Conservation (phyloP, 495 filamentous ascomycete genomes). For the Sordaria brevicollis region DNA sequence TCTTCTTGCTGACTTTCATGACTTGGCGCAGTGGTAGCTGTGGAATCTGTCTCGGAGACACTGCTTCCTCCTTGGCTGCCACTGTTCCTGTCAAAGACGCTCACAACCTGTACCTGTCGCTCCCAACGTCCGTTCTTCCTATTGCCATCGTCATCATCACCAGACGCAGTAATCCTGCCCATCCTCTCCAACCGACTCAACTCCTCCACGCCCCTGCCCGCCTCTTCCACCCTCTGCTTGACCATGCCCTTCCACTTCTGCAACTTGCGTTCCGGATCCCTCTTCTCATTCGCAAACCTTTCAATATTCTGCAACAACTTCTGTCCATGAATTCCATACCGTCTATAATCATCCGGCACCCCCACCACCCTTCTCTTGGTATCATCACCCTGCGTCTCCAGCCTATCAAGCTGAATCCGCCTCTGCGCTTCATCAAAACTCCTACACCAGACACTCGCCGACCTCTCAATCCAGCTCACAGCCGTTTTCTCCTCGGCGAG, state of each 20-base stretch:
- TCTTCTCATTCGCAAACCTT: constrained; percentile 35
- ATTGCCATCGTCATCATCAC: not conserved
- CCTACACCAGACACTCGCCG: constrained; percentile 47
- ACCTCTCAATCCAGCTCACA: constrained; percentile 54
- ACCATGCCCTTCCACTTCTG: constrained; percentile 34
- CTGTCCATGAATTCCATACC: constrained; percentile 58
- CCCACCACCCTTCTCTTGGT: too few species aligned
- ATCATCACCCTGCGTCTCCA: too few species aligned
- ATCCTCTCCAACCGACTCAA: not conserved
- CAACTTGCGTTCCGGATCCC: constrained; percentile 19
- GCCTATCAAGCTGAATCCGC: too few species aligned
- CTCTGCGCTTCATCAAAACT: constrained; percentile 53
- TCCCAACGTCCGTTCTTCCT: not conserved
- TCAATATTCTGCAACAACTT: constrained; percentile 41
- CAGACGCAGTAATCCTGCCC: not conserved
- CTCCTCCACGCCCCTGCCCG: not conserved
- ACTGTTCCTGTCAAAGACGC: not conserved
- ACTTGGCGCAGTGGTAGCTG: constrained; percentile 20
- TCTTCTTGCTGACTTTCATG: constrained; percentile 18
- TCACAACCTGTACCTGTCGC: not conserved
- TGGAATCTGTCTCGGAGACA: constrained; percentile 45
- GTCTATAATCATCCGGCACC: constrained; percentile 60
- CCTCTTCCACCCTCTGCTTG: constrained; percentile 32
- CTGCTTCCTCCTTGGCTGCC: constrained; percentile 19
- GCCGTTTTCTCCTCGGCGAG: constrained; percentile 47